Conservation (phyloP, 2,329 filamentous ascomycete genomes). For the Penicillium sp. region DNA sequence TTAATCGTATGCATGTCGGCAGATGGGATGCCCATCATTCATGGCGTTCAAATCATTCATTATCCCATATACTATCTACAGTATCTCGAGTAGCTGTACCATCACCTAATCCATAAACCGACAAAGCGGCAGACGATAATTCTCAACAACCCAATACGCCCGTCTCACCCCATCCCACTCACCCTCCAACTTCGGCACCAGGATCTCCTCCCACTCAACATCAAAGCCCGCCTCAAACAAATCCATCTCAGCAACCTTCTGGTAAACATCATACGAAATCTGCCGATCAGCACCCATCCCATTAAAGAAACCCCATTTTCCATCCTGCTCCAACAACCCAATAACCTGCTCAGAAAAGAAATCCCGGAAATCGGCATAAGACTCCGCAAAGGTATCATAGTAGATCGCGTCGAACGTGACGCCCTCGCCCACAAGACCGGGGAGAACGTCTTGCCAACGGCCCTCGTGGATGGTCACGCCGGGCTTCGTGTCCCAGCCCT, state of each 20-base stretch:
- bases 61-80: neutral
- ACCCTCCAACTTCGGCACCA: conserved; percentile 74
- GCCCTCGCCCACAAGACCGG: conserved; percentile 69
- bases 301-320: conserved; percentile 69
- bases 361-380: conserved; percentile 80
- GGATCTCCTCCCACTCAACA: conserved; percentile 80
- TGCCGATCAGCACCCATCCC: conserved; percentile 88
- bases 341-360: conserved; percentile 92
- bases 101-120: conserved; percentile 43
- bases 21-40: neutral
- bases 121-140: conserved; percentile 54
- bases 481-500: conserved; percentile 70
- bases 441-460: conserved; percentile 81
- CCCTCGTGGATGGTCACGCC: conserved; percentile 69
- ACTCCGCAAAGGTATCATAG: conserved; percentile 97
- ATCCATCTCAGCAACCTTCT: conserved; percentile 89
- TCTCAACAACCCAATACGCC: conserved; percentile 85
- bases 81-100: neutral
- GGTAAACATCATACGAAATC: conserved; percentile 96
- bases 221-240: conserved; percentile 87
- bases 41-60: neutral
- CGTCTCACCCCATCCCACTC: conserved; percentile 90
- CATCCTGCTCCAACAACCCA: conserved; percentile 66
- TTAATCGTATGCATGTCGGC: neutral
- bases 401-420: conserved; percentile 86